Evolutionary conservation across 768 basidiomycete genomes (phyloP).

Genomic region (Phylloporus rhodoxanthus): DNA sequence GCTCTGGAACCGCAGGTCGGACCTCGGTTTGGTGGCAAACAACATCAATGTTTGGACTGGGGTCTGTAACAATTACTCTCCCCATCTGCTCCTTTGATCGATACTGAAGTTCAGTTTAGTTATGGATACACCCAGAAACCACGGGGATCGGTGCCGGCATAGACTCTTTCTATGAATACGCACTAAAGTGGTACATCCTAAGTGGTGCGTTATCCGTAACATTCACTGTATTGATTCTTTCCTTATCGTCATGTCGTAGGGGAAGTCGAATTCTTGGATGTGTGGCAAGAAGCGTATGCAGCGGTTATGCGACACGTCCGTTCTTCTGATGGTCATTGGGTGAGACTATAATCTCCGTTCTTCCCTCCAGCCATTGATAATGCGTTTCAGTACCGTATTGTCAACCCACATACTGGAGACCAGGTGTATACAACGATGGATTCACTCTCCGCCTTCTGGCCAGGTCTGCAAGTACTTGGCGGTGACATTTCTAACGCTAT

Average conservation of each 20-base stretch:
- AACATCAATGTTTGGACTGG: slow-evolving; percentile 80
- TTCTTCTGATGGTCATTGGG: slow-evolving; percentile 83
- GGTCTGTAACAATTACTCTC: slow-evolving; percentile 38
- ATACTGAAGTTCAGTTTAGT: slow-evolving; percentile 27
- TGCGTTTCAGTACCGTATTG: slow-evolving; percentile 64
- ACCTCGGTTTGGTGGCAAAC: slow-evolving; percentile 83
- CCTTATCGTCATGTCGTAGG: slow-evolving; percentile 35
- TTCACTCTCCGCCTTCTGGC: slow-evolving; percentile 94
- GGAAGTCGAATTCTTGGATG: slow-evolving; percentile 73
- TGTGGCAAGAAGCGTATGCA: slow-evolving; percentile 79
- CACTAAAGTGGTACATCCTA: slow-evolving; percentile 86
- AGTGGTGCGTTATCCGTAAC: slow-evolving; percentile 46
- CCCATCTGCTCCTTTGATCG: background rate
- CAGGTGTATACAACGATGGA: slow-evolving; percentile 77
- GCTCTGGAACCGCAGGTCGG: slow-evolving; percentile 86
- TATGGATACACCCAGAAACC: slow-evolving; percentile 72
- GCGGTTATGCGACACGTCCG: slow-evolving; percentile 83
- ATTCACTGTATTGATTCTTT: background rate
- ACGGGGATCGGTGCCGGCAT: slow-evolving; percentile 89
- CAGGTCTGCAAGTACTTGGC: slow-evolving; percentile 86
- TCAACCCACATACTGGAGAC: slow-evolving; percentile 77
- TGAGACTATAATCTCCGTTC: slow-evolving; percentile 26
- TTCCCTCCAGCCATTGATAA: slow-evolving; percentile 2
- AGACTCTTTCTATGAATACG: slow-evolving; percentile 94
- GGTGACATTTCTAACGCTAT: slow-evolving; percentile 88